Percentiles rank a stretch among this genome's conserved stretches.
phyloP scores from a whole-genome alignment of 2,329 filamentous ascomycete genomes.

The Pestalotiopsis fici region DNA sequence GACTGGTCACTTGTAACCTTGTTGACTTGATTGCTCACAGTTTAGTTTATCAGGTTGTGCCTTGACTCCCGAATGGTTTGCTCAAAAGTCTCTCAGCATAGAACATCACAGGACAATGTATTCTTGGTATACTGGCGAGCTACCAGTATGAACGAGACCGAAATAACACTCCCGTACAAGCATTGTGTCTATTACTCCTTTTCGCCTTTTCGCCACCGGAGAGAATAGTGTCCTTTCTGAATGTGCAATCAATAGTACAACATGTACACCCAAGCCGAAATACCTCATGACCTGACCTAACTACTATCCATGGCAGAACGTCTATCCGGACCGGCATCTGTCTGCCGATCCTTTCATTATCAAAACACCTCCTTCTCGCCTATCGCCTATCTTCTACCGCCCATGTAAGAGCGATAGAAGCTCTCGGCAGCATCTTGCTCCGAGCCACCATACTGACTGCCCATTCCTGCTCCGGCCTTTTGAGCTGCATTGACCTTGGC shows the following conservation, averaged over 20 bases:
- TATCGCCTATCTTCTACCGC: conserved; percentile 50
- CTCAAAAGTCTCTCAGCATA: neutral
- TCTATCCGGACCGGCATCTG: neutral
- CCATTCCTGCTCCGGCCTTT: conserved; percentile 69
- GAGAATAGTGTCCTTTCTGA: neutral
- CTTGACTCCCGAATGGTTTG: neutral
- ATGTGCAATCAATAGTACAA: neutral
- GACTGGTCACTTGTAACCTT: too few species aligned
- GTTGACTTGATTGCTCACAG: too few species aligned
- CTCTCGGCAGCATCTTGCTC: conserved; percentile 79
- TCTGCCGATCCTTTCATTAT: neutral
- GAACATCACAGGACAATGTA: neutral
- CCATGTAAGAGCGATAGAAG: conserved; percentile 89
- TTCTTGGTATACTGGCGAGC: neutral
- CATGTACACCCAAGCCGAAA: neutral
- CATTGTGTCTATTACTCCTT: conserved; percentile 1
- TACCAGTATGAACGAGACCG: neutral
- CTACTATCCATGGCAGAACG: neutral
- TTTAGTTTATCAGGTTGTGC: too few species aligned
- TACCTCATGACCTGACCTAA: neutral
- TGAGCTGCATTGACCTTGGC: conserved; percentile 82
- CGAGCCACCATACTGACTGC: conserved; percentile 56
- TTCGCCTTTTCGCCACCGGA: neutral
- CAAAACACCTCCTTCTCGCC: neutral
- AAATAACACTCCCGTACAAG: neutral